Base-by-base conservation (phyloP, 2,329 filamentous ascomycete genomes). In the Tolypocladium album region DNA sequence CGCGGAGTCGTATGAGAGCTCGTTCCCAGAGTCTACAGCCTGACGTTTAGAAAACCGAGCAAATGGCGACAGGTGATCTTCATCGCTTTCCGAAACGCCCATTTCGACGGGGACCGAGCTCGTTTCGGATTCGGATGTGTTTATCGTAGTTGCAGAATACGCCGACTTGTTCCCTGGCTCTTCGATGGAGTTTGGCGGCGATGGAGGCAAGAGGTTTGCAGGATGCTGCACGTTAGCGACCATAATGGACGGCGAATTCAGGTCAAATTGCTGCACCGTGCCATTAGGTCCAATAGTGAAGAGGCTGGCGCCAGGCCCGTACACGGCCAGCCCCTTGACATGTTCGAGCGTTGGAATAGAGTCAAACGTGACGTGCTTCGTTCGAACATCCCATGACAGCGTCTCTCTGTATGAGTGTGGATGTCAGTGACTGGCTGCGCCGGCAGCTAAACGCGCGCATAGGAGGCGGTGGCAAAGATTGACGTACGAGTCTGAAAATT, bases 301-400 rank as follows among this genome's bases (percentile, higher is more conserved):
- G 31, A 99, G 81, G 8, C 85, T 89, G n/a, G 93, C 93, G 8
- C 89, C 92, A 0, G 92, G 88, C 1, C 93, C 94, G 72, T 94
- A 96, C 62, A 92, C 88, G 53, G 92, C 88, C 52, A 99, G 82
- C 20, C 90, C 93, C 63, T 84, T 84, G 61, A 97, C 84, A 65
- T 88, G 86, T 43, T 94, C 88, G 8, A 92, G 81, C 1, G 92
- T 97, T 7, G 92, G 92, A 60, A 97, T 89, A 61, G 84, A 82
- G 68, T 97, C 92, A 73, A 87, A 95, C 3, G 91, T 92, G 66
- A 99, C 92, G 70, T 96, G 88, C 72, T 97, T 97, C n/a, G 94
- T 99, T 64, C 92, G 85, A 53, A 99, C 94, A 79, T 99, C 94
- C 93, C 94, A 99, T 61, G 92, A 88, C 67, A 90, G 87, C 43